Evolutionary conservation across 345 rosid genomes (phyloP), one percentile per base, ranked within the genome.

Genomic region (Gossypium sturtianum): DNA sequence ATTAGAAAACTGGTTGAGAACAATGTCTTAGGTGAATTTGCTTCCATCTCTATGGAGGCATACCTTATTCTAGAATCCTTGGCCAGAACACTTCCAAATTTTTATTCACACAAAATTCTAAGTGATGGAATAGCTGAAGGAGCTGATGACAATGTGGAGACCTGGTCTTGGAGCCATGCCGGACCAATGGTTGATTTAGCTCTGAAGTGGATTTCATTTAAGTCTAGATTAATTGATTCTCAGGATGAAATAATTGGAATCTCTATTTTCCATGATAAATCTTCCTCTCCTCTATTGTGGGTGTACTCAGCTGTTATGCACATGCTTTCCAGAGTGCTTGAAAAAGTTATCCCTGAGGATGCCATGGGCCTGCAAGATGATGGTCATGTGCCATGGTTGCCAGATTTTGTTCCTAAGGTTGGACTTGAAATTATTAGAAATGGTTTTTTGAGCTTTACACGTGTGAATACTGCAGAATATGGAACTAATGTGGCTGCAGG

Each of bases 111-210:
- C 74, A 77, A 80, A 77, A 49, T 68, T 71, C 70, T 9, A 6
- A 73, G 56, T 72, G 77, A 74, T 71, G 61, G 78, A 71, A 66
- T 47, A 12, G 41, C 71, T 15, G 74, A 83, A 45, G 64, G 12
- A 70, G 66, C 71, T 74, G 75, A 68, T 45, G 47, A 75, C 76
- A 71, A 79, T 13, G 66, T 34, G 65, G 92, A 80, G 76, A 76
- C 74, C 61, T 94, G 97, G 97, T 87, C 90, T 75, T 94, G 98
- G 98, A 86, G 84, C 73, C 86, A 84, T 79, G 94, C 87, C 22
- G 80, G 80, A 73, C 97, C 97, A 22, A 78, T 94, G 85, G 77
- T 94, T 82, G 95, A 92, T 83, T 76, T 84, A 63, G 95, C 92
- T 17, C 44, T 90, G 71, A 88, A 85, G 74, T 94, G 98, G 98